Evolutionary conservation across 2,329 filamentous ascomycete genomes (phyloP).

Genomic region (Penicillium polonicum): DNA sequence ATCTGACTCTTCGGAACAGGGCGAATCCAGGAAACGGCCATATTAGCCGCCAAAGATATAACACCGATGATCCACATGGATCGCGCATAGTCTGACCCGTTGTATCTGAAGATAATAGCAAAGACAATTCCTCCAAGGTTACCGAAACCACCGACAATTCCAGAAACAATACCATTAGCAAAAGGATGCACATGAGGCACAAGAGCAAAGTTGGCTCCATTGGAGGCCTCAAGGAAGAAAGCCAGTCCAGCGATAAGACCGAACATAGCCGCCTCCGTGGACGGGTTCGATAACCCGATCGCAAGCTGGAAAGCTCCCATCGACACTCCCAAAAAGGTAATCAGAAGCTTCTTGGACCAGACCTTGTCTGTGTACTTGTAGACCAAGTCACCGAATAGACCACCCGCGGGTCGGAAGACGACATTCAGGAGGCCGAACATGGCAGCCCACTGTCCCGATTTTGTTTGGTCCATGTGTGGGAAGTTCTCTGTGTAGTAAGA

Average conservation of each 20-base stretch:
- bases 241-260: conserved; percentile 75
- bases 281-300: conserved; percentile 65
- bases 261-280: conserved; percentile 64
- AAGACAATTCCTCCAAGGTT: conserved; percentile 86
- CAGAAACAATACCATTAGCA: conserved; percentile 78
- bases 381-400: conserved; percentile 55
- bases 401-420: conserved; percentile 49
- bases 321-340: conserved; percentile 56
- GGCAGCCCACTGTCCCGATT: conserved; percentile 55
- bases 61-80: conserved; percentile 80
- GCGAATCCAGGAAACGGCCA: conserved; percentile 63
- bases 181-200: conserved; percentile 82
- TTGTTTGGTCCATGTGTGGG: conserved; percentile 54
- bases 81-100: conserved; percentile 64
- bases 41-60: conserved; percentile 68
- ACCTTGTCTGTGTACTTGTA: conserved; percentile 53
- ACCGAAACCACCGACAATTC: conserved; percentile 73
- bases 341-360: conserved; percentile 64
- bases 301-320: conserved; percentile 61
- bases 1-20: conserved; percentile 57
- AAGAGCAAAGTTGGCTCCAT: conserved; percentile 82
- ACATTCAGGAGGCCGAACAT: conserved; percentile 56
- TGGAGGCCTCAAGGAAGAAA: conserved; percentile 79
- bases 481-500: conserved; percentile 60
- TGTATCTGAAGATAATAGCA: conserved; percentile 77